These are phyloP conservation scores for Citrus medica DNA, from an alignment of 345 rosid species.

Conservation along the genomic window DNA sequence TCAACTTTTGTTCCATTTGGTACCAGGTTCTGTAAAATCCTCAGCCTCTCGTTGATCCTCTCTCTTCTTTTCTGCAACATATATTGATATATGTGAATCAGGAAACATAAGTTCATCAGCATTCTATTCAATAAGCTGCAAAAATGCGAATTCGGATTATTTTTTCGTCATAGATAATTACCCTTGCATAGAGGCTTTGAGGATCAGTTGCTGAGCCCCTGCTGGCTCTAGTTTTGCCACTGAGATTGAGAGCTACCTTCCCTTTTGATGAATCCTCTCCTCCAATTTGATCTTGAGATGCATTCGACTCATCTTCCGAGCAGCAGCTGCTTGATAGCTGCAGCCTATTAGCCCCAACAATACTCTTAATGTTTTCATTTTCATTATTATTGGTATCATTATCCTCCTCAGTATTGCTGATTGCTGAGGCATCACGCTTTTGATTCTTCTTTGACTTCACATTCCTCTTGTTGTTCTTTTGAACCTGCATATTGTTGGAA, in stretches of 20 bases:
- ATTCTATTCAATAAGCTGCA: conserved; percentile 17
- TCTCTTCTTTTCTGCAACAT: conserved; percentile 78
- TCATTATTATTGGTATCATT: background rate
- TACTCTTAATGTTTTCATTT: background rate
- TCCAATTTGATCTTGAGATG: conserved; percentile 38
- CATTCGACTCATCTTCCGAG: conserved; percentile 62
- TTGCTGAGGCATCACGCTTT: conserved; percentile 9
- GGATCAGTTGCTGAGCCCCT: conserved; percentile 92
- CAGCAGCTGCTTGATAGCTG: conserved; percentile 46
- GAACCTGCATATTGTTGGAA: conserved; percentile 23
- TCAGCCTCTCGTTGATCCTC: conserved; percentile 77
- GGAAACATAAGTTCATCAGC: background rate
- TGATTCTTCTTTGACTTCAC: conserved; percentile 38
- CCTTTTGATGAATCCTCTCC: conserved; percentile 38
- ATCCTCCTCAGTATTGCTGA: conserved; percentile 34
- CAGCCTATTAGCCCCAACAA: conserved; percentile 15
- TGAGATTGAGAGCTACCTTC: conserved; percentile 33
- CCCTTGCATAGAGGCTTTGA: conserved; percentile 94
- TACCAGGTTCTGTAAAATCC: conserved; percentile 71
- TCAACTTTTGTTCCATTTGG: conserved; percentile 96
- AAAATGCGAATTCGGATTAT: conserved; percentile 25
- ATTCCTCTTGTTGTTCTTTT: conserved; percentile 41
- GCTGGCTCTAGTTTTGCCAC: conserved; percentile 64
- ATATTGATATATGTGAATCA: background rate
- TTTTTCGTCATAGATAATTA: conserved; percentile 14